Percentiles rank a stretch among this genome's conserved stretches.
These are phyloP conservation scores for Talaromyces sp. DNA, from an alignment of 2,329 filamentous ascomycete genomes.

Conservation along the genomic window DNA sequence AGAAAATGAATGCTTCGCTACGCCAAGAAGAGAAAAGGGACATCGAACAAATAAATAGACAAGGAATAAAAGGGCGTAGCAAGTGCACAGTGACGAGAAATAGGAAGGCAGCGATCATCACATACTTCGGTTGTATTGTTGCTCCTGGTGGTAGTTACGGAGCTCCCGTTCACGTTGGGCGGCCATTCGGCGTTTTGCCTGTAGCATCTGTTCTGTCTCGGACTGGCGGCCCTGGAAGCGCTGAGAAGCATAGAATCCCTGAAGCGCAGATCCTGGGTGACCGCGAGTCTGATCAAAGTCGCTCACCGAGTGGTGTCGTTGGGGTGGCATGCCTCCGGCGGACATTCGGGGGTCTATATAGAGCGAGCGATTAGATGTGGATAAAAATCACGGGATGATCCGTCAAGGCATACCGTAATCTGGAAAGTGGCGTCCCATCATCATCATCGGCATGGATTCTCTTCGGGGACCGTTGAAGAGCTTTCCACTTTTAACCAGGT, in stretches of 20 bases:
- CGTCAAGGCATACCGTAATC: slow-evolving; percentile 57
- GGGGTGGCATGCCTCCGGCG: slow-evolving; percentile 56
- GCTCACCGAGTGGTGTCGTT: slow-evolving; percentile 79
- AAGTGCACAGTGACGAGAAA: slow-evolving; percentile 20
- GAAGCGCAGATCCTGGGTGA: slow-evolving; percentile 73
- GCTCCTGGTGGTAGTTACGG: slow-evolving; percentile 99
- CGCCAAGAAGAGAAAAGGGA: slow-evolving; percentile 32
- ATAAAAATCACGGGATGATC: slow-evolving; percentile 18
- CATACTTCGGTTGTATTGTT: slow-evolving; percentile 99
- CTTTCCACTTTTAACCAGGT: slow-evolving; percentile 95
- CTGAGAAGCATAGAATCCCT: slow-evolving; percentile 92
- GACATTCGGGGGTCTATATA: slow-evolving; percentile 68
- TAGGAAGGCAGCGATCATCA: slow-evolving; percentile 41
- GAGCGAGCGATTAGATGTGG: slow-evolving; percentile 21
- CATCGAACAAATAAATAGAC: slow-evolving; percentile 38
- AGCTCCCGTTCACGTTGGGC: slow-evolving; percentile 98
- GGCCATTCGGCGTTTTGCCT: slow-evolving; percentile 98
- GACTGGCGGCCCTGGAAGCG: slow-evolving; percentile 83
- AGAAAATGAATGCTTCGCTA: slow-evolving; percentile 39
- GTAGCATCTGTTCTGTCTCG: slow-evolving; percentile 98
- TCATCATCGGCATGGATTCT: slow-evolving; percentile 71
- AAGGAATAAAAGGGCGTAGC: slow-evolving; percentile 24
- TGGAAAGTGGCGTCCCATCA: slow-evolving; percentile 58
- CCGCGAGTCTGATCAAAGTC: slow-evolving; percentile 73
- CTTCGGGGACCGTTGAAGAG: slow-evolving; percentile 73